phyloP scores from a whole-genome alignment of 345 rosid genomes.

The Syzygium oleosum region DNA sequence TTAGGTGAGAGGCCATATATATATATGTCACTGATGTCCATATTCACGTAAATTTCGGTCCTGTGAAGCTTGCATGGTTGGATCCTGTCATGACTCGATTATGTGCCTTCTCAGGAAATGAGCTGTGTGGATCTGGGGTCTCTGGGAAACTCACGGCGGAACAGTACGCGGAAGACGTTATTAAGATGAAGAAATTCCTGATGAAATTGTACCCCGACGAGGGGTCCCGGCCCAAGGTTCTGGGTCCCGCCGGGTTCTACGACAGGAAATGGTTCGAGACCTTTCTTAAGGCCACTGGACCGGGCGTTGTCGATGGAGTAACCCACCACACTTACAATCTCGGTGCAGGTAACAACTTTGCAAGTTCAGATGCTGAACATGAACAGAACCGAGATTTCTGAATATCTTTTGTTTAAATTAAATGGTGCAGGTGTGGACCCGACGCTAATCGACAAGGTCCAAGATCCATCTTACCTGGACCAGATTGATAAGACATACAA shows the following conservation, averaged over 20 bases:
- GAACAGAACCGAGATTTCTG: neutral
- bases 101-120: constrained; percentile 30
- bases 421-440: constrained; percentile 31
- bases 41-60: neutral
- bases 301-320: constrained; percentile 33
- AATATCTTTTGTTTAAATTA: neutral
- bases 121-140: constrained; percentile 41
- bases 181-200: constrained; percentile 20
- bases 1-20: constrained; percentile 18
- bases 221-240: constrained; percentile 20
- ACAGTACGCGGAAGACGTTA: constrained; percentile 31
- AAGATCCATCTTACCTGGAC: constrained; percentile 38
- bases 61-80: neutral
- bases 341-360: constrained; percentile 27
- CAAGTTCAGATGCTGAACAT: neutral
- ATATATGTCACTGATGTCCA: neutral
- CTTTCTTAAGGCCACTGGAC: constrained; percentile 29
- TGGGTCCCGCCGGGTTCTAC: constrained; percentile 51
- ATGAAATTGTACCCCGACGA: constrained; percentile 18
- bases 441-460: constrained; percentile 28
- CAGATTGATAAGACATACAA: constrained; percentile 31
- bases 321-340: constrained; percentile 65
- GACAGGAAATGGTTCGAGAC: constrained; percentile 46
- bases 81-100: neutral
- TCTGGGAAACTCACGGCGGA: constrained; percentile 25